These are phyloP conservation scores for Pseudotsuga menziesii DNA, from an alignment of 75 land plant species.

Conservation along the genomic window DNA sequence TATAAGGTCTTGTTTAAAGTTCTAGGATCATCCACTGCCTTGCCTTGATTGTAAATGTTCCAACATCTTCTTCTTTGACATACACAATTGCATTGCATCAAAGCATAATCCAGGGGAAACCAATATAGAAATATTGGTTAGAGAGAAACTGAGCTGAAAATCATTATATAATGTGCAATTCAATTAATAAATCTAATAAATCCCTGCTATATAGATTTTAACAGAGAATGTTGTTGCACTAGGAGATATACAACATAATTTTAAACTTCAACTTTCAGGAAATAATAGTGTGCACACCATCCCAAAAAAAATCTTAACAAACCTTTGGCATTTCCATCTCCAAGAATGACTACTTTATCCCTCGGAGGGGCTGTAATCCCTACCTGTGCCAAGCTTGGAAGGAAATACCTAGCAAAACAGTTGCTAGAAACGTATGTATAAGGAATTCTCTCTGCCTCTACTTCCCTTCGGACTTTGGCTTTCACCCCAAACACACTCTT, in stretches of 20 bases:
- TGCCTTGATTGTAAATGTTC: conserved; percentile 21
- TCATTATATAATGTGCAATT: not conserved
- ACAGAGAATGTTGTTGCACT: not conserved
- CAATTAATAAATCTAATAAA: not conserved
- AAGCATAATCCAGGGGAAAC: not conserved
- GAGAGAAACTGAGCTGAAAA: no score
- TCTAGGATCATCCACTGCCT: conserved; percentile 26
- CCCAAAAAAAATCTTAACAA: no score
- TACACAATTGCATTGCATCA: conserved; percentile 8
- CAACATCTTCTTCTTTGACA: conserved; percentile 25
- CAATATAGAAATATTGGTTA: no score
- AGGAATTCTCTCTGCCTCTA: conserved; percentile 57
- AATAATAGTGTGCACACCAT: not conserved
- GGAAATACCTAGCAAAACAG: conserved; percentile 31
- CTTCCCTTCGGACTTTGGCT: conserved; percentile 25
- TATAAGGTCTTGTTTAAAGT: conserved; percentile 16
- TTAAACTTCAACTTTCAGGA: no score
- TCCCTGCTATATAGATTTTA: not conserved
- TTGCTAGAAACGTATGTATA: conserved; percentile 41
- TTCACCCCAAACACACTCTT: conserved; percentile 23
- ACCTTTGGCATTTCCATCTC: conserved; percentile 33
- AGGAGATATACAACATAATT: no score
- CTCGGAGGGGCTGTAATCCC: conserved; percentile 18
- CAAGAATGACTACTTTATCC: conserved; percentile 28
- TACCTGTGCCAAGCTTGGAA: conserved; percentile 15